These are phyloP conservation scores for Acanthamoeba quina DNA, from an alignment of 208 protist species.

Conservation along the genomic window DNA sequence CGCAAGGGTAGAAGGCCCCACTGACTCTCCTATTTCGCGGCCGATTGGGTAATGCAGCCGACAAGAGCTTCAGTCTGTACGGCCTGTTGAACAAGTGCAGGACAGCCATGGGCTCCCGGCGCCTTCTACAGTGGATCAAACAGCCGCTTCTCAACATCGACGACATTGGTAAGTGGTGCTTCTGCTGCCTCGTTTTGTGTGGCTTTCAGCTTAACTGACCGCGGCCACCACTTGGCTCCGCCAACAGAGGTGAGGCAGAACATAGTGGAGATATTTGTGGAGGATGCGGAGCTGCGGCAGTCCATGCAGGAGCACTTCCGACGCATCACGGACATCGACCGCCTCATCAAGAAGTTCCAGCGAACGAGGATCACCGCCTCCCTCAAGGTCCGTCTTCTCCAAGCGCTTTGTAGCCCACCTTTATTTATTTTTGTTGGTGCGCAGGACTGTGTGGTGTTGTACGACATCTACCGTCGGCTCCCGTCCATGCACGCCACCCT, in stretches of 20 bases:
- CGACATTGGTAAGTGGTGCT: conserved; percentile 90
- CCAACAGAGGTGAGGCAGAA: conserved; percentile 91
- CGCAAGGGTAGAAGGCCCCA: background rate
- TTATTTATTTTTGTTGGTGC: background rate
- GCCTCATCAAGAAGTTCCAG: conserved; percentile 94
- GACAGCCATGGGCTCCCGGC: conserved; percentile 96
- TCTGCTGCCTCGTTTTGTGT: background rate
- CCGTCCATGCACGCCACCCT: conserved; percentile 74
- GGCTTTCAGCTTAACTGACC: no score
- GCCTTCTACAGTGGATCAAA: conserved; percentile 97
- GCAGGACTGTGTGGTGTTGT: conserved; percentile 82
- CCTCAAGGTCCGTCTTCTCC: conserved; percentile 53
- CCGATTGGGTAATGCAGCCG: background rate
- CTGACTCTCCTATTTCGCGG: background rate
- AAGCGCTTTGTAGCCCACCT: no score
- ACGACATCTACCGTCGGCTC: conserved; percentile 73
- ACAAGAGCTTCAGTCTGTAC: conserved; percentile 89
- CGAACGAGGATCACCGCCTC: conserved; percentile 73
- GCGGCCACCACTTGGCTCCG: no score
- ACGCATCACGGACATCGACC: conserved; percentile 95
- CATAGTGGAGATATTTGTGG: conserved; percentile 95
- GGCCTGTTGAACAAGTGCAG: conserved; percentile 96
- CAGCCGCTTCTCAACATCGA: conserved; percentile 95
- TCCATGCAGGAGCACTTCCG: conserved; percentile 92
- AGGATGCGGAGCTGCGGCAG: conserved; percentile 93